Evolutionary conservation across 2,329 filamentous ascomycete species (phyloP).

Genomic region (Neospermospora avenae): DNA sequence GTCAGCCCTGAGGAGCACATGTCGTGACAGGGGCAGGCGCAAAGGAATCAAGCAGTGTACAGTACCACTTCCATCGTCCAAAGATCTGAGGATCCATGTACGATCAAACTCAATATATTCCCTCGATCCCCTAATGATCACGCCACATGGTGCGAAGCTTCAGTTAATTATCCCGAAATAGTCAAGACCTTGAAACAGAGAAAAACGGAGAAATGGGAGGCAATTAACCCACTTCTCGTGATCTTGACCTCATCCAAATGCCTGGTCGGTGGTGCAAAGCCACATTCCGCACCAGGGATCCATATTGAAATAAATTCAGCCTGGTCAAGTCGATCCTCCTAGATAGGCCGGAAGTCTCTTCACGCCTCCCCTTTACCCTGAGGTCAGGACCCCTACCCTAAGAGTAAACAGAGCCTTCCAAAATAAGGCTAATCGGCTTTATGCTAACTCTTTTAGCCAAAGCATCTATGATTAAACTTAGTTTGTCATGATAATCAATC

Average conservation of each 20-base stretch:
- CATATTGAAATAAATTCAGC: background rate
- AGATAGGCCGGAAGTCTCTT: background rate
- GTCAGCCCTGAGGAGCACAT: too few species aligned
- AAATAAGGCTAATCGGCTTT: too few species aligned
- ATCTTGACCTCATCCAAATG: background rate
- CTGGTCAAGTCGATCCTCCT: background rate
- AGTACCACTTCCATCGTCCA: background rate
- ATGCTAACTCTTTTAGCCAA: too few species aligned
- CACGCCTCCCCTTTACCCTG: too few species aligned
- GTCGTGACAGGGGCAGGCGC: background rate
- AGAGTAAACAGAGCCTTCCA: too few species aligned
- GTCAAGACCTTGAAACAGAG: too few species aligned
- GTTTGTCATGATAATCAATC: too few species aligned
- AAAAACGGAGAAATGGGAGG: background rate
- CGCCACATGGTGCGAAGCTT: background rate
- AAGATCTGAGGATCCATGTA: background rate
- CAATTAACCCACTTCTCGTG: background rate
- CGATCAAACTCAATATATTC: too few species aligned
- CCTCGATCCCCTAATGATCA: background rate
- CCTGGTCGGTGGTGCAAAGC: background rate
- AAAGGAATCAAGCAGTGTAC: background rate
- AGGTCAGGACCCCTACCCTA: too few species aligned
- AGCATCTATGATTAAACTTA: too few species aligned
- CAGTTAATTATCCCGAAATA: background rate
- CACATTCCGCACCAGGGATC: background rate